A percentile compares a stretch with the other conserved stretches of the same genome.
Conservation (phyloP, 768 basidiomycete genomes). For the Xerocomellus amylosporus region DNA sequence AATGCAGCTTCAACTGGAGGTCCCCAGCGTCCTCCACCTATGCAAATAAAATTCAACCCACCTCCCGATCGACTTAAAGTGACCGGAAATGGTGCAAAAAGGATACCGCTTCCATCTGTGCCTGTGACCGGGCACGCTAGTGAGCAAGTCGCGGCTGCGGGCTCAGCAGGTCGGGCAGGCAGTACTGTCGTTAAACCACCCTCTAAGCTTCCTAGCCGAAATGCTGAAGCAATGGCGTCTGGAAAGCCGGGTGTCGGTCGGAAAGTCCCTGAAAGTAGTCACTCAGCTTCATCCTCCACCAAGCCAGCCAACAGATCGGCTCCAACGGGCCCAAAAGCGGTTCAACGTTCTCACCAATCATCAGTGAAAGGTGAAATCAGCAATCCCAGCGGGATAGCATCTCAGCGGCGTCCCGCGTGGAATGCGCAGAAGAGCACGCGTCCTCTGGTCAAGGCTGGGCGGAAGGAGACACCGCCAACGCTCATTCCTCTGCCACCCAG, state of each 20-base stretch:
- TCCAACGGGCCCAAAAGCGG: background rate
- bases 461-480: conserved; percentile 16
- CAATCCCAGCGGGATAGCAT: background rate
- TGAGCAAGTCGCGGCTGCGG: conserved; percentile 4
- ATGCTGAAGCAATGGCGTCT: background rate
- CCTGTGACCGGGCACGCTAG: background rate
- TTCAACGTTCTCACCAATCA: conserved; percentile 13
- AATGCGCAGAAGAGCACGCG: conserved; percentile 10
- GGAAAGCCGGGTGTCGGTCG: conserved; percentile 6
- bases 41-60: conserved; percentile 21
- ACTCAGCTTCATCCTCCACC: conserved; percentile 1
- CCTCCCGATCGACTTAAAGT: conserved; percentile 25
- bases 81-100: conserved; percentile 32
- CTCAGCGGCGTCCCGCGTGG: conserved; percentile 9
- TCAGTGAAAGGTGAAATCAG: conserved; percentile 4
- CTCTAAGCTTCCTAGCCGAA: conserved; percentile 11
- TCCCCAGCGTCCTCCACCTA: conserved; percentile 26
- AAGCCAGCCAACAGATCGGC: conserved; percentile 7
- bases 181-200: conserved; percentile 1
- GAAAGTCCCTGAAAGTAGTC: conserved; percentile 8
- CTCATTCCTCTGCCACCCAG: conserved; percentile 21
- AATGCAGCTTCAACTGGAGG: conserved; percentile 12
- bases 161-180: background rate
- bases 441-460: conserved; percentile 10
- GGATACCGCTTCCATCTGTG: conserved; percentile 29